phyloP scores from a whole-genome alignment of 768 basidiomycete genomes.

The Termitomyces sp. region DNA sequence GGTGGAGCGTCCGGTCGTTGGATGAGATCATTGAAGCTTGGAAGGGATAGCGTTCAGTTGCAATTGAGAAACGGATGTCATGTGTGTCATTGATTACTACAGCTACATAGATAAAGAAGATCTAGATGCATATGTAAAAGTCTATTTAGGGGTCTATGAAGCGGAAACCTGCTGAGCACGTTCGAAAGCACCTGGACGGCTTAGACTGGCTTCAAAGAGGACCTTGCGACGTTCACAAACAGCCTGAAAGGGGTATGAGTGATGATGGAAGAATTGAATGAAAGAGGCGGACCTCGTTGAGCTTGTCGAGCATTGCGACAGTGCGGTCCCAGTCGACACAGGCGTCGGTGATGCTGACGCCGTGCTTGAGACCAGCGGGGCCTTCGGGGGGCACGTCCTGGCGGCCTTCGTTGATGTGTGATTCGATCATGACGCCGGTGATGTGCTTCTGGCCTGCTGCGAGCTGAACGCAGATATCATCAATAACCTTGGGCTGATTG shows the following conservation, averaged over 20 bases:
- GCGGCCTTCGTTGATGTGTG: slow-evolving; percentile 84
- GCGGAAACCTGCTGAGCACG: slow-evolving; percentile 13
- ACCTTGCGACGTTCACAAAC: slow-evolving; percentile 39
- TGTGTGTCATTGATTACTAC: slow-evolving; percentile 6
- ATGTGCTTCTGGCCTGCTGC: slow-evolving; percentile 61
- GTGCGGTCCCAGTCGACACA: slow-evolving; percentile 87
- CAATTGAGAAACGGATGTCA: too few species aligned
- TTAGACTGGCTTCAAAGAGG: slow-evolving; percentile 33
- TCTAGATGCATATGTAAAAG: background rate
- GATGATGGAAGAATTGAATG: background rate
- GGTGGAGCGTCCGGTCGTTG: slow-evolving; percentile 67
- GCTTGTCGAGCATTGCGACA: slow-evolving; percentile 62
- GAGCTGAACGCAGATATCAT: slow-evolving; percentile 71
- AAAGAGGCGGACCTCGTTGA: slow-evolving; percentile 43
- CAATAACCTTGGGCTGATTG: slow-evolving; percentile 82
- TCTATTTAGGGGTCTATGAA: background rate
- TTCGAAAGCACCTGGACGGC: slow-evolving; percentile 28
- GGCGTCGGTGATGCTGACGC: slow-evolving; percentile 88
- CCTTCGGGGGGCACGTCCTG: slow-evolving; percentile 83
- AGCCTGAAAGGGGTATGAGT: slow-evolving; percentile 27
- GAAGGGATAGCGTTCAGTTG: slow-evolving; percentile 18
- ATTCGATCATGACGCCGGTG: slow-evolving; percentile 97
- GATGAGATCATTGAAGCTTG: slow-evolving; percentile 62
- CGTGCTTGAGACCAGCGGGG: slow-evolving; percentile 62
- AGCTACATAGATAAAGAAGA: background rate